Base-by-base conservation (phyloP, 2,329 filamentous ascomycete genomes). In the Fusarium oligoseptatum region DNA sequence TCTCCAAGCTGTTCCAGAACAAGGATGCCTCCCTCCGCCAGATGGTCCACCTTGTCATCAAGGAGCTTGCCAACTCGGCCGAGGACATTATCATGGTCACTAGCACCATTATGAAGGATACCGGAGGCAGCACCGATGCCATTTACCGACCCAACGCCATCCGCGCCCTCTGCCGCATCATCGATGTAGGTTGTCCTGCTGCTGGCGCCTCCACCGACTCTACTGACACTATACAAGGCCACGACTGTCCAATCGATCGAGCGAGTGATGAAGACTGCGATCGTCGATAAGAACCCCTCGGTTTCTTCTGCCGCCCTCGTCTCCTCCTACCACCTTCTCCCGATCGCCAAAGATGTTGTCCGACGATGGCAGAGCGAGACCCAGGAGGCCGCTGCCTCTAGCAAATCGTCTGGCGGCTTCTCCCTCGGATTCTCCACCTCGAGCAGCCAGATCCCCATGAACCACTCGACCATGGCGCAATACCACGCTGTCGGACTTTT, bases 21-120 rank as follows among this genome's bases (percentile, higher is more conserved):
- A 98, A 98, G 86, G 97, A 99, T 92, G 94, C 95, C 80, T 96
- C 95, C 80, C 89, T 99, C 82, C 95, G 97, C 81, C 97, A 99
- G 88, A 98, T 98, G 95, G 96, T 99, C 61, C 97, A 98, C 87
- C 89, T 98, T 77, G 92, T 98, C 82, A 94, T 98, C 87, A 99
- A 98, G 91, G 97, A 99, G 89, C 89, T 99, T 80, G 95, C 96
- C 77, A 92, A 92, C 84, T 98, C 95, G 27, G 97, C 97, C 68
- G 95, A 98, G 87, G 97, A 99, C 88, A 97, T 98, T 75, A 99
- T 99, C 83, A 98, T 99, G 97, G 97, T 98, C 72, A 99, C 97
- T 20, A 97, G 95, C 85, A 98, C 96, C 78, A 98, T 99, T 79
- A 99, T 98, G 97, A 99, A 99, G 88, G 97, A 99, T 84, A 98